A percentile compares a stretch with the other conserved stretches of the same genome.
phyloP scores from a whole-genome alignment of 2,329 filamentous ascomycete genomes.

The Magnaporthiopsis rhizophila region DNA sequence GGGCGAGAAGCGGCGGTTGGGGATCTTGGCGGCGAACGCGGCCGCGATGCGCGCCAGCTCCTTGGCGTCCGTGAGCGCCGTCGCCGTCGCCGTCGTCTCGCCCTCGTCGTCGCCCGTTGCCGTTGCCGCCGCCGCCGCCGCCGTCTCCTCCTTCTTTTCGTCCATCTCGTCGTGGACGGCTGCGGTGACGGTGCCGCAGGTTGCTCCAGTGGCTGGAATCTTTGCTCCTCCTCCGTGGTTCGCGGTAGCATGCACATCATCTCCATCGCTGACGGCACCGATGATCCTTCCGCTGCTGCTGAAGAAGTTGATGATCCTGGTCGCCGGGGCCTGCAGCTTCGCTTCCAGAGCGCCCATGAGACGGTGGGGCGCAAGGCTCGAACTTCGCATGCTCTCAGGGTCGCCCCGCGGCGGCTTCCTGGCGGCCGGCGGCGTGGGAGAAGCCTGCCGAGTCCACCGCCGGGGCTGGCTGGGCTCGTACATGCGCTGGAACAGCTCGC shows the following conservation, averaged over 20 bases:
- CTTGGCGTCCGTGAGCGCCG: slow-evolving; percentile 24
- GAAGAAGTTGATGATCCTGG: neutral
- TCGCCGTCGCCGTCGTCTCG: slow-evolving; percentile 11
- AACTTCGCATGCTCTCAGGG: neutral
- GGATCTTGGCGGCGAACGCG: slow-evolving; percentile 45
- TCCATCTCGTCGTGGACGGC: neutral
- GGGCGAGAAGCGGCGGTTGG: slow-evolving; percentile 43
- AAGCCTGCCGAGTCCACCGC: neutral
- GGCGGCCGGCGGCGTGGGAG: neutral
- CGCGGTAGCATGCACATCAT: neutral
- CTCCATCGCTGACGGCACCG: too few species aligned
- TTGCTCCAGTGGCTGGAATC: neutral
- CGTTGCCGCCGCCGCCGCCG: neutral
- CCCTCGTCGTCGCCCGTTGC: slow-evolving; percentile 11
- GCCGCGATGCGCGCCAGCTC: slow-evolving; percentile 36
- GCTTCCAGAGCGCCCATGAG: neutral
- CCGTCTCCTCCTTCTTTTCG: slow-evolving; percentile 12
- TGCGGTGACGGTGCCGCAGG: too few species aligned
- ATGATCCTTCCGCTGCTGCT: too few species aligned
- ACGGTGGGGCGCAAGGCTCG: neutral
- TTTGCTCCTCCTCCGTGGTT: neutral
- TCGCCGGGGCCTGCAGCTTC: neutral
- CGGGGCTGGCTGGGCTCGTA: slow-evolving; percentile 36
- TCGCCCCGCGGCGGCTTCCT: neutral
- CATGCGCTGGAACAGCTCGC: slow-evolving; percentile 54